Evolutionary conservation across 768 basidiomycete genomes (phyloP).

Genomic region (Phlebiopsis gigantea): DNA sequence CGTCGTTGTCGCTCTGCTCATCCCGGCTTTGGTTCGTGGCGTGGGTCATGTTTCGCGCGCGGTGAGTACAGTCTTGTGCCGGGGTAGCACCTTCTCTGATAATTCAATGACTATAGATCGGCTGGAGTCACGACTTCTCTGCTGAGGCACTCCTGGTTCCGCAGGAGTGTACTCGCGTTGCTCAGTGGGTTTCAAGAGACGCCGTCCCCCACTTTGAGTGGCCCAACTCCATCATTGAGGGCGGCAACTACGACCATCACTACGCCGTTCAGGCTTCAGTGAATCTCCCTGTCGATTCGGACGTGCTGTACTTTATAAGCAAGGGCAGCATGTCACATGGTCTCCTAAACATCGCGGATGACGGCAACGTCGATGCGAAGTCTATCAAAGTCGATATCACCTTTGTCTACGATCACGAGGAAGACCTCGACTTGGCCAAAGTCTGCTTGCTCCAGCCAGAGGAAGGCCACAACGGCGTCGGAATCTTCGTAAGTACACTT

Average conservation of each 20-base stretch:
- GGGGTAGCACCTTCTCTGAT: neutral
- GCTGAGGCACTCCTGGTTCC: neutral
- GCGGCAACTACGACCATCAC: neutral
- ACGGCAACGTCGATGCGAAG: conserved; percentile 5
- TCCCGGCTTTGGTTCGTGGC: neutral
- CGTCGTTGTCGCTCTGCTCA: neutral
- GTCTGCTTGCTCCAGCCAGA: conserved; percentile 27
- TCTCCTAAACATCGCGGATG: conserved; percentile 23
- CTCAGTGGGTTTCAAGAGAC: neutral
- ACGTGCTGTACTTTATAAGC: conserved; percentile 32
- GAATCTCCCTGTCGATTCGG: conserved; percentile 22
- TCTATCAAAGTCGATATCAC: conserved; percentile 27
- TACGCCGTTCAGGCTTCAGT: neutral
- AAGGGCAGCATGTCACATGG: conserved; percentile 27
- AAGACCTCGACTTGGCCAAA: conserved; percentile 23
- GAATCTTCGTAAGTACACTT: conserved; percentile 30
- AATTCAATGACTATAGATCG: neutral
- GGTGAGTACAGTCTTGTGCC: too few species aligned
- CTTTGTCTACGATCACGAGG: conserved; percentile 23
- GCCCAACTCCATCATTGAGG: neutral
- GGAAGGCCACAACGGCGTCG: conserved; percentile 28
- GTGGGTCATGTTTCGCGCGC: neutral
- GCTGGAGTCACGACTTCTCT: too few species aligned
- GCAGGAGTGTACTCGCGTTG: conserved; percentile 2
- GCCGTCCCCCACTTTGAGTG: neutral